Evolutionary conservation across 768 basidiomycete species (phyloP).

Genomic region (Tephrocybe sp.): DNA sequence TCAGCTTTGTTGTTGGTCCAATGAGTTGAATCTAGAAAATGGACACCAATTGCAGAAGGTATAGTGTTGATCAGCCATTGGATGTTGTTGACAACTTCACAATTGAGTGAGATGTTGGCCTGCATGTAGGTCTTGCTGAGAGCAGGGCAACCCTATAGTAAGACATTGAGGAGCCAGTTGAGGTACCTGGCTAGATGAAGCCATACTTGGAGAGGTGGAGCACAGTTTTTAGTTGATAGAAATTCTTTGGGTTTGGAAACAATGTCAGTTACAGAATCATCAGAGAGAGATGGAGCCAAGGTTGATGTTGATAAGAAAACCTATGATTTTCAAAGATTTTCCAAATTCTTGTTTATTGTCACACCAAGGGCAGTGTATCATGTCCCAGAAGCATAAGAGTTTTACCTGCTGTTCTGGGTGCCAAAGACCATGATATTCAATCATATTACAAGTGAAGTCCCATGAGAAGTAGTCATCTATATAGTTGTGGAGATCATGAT

Average conservation of each 20-base stretch:
- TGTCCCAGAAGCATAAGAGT: conserved; percentile 28
- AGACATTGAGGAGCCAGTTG: conserved; percentile 34
- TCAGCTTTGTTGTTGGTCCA: too few species aligned
- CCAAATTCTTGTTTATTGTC: conserved; percentile 28
- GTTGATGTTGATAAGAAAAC: conserved; percentile 31
- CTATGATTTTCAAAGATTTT: conserved; percentile 29
- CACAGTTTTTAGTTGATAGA: not conserved
- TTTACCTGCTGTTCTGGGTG: conserved; percentile 21
- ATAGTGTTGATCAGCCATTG: conserved; percentile 1
- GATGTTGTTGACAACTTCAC: not conserved
- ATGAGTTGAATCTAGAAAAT: too few species aligned
- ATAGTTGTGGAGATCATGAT: conserved; percentile 22
- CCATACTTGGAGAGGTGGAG: conserved; percentile 15
- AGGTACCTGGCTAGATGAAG: conserved; percentile 29
- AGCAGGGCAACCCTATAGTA: conserved; percentile 16
- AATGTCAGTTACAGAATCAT: conserved; percentile 17
- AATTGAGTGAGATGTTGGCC: not conserved
- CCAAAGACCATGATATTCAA: not conserved
- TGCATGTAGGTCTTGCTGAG: conserved; percentile 4
- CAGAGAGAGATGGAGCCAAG: conserved; percentile 23
- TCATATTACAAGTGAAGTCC: not conserved
- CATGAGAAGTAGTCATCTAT: conserved; percentile 27
- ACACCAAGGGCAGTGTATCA: conserved; percentile 23
- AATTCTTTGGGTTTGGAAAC: conserved; percentile 6
- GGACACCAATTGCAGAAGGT: not conserved